Conservation (phyloP, 768 basidiomycete genomes). For the Macrolepiota albuminosa region DNA sequence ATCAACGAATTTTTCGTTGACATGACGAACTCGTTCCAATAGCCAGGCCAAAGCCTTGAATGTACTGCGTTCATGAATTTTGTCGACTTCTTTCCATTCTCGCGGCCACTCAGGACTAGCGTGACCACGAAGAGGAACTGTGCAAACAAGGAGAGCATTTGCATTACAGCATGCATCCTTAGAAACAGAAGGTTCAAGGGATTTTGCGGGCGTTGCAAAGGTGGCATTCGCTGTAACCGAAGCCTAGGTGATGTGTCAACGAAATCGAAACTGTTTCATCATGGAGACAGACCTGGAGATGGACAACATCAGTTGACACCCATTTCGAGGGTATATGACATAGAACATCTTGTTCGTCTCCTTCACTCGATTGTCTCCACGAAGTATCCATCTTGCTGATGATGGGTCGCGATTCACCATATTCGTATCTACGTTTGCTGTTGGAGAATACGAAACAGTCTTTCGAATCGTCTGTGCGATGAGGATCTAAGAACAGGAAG, state of each 20-base stretch:
- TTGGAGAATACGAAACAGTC: constrained; percentile 87
- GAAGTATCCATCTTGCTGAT: constrained; percentile 66
- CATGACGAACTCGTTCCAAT: constrained; percentile 73
- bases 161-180: constrained; percentile 69
- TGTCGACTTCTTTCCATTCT: constrained; percentile 80
- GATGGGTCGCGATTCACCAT: constrained; percentile 74
- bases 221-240: constrained; percentile 48
- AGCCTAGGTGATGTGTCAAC: constrained; percentile 34
- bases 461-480: constrained; percentile 68
- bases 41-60: constrained; percentile 87
- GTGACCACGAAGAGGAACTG: constrained; percentile 63
- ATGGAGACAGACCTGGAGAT: constrained; percentile 56
- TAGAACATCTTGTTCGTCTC: constrained; percentile 42
- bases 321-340: constrained; percentile 65
- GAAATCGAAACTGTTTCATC: background rate
- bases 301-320: constrained; percentile 44
- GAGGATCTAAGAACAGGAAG: constrained; percentile 84
- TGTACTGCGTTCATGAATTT: constrained; percentile 76
- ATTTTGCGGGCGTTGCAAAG: constrained; percentile 59
- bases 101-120: constrained; percentile 78
- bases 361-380: constrained; percentile 70
- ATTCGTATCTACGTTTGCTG: constrained; percentile 73
- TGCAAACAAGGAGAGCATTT: constrained; percentile 73
- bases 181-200: constrained; percentile 45
- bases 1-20: constrained; percentile 54